Evolutionary conservation across 169 alveolate genomes (phyloP).

Genomic region (Eimeria brunetti): DNA sequence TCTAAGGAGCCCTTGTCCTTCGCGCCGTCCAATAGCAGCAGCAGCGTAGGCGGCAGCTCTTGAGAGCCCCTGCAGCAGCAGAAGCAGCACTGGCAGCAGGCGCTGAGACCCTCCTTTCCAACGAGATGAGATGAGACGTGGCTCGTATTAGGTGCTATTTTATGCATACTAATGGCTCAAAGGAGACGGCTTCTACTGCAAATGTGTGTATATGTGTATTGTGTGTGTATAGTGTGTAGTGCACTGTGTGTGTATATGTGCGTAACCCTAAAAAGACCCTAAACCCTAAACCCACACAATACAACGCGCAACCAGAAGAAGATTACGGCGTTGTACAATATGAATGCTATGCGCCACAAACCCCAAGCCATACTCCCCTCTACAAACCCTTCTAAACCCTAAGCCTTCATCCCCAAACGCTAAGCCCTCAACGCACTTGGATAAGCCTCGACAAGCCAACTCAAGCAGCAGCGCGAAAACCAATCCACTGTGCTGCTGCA

Average conservation of each 20-base stretch:
- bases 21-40: background rate
- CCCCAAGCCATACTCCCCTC: background rate
- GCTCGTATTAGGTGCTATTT: too few species aligned
- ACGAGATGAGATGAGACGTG: background rate
- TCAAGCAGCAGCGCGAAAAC: conserved; percentile 28
- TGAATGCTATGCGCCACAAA: background rate
- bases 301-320: background rate
- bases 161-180: background rate
- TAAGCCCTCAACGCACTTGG: background rate
- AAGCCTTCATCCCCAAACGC: background rate
- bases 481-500: conserved; percentile 39
- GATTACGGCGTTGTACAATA: background rate
- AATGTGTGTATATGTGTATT: too few species aligned
- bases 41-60: conserved; percentile 10
- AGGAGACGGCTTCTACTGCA: background rate
- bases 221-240: too few species aligned
- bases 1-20: background rate
- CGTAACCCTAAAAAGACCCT: too few species aligned
- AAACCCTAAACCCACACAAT: too few species aligned
- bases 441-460: conserved; percentile 24
- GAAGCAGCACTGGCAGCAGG: conserved; percentile 13
- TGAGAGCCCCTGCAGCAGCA: conserved; percentile 17
- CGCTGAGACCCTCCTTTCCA: background rate
- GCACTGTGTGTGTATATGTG: too few species aligned
- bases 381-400: background rate